phyloP scores from a whole-genome alignment of 148 eudicot species.

The Camellia sinensis region DNA sequence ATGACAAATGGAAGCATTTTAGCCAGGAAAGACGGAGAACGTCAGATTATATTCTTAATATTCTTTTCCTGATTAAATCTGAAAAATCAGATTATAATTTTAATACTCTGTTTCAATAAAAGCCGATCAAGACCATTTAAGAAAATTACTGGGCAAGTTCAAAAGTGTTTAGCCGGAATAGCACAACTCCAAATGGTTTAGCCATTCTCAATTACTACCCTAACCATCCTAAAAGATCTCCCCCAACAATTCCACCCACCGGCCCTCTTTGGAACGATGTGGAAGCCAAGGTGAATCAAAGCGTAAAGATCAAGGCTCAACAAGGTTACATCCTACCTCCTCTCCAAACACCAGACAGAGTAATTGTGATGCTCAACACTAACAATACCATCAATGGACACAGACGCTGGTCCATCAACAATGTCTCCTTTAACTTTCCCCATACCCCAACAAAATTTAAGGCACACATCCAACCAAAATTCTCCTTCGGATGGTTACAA shows the following conservation, averaged over 20 bases:
- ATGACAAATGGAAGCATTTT: too few relatives aligned
- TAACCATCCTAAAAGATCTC: conserved; percentile 34
- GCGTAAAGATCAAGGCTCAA: conserved; percentile 44
- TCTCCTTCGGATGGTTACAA: conserved; percentile 53
- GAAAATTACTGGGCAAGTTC: conserved; percentile 62
- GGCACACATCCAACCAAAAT: conserved; percentile 33
- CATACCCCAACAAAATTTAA: conserved; percentile 55
- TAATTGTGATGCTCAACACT: conserved; percentile 60
- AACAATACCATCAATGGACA: conserved; percentile 49
- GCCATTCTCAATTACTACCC: conserved; percentile 67
- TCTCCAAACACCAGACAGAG: conserved; percentile 45
- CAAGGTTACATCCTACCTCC: conserved; percentile 38
- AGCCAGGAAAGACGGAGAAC: too few relatives aligned
- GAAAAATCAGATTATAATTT: too few relatives aligned
- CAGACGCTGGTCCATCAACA: conserved; percentile 55
- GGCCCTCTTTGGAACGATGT: conserved; percentile 61
- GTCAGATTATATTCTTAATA: too few relatives aligned
- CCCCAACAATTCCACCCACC: conserved; percentile 47
- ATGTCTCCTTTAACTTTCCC: conserved; percentile 56
- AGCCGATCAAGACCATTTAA: conserved; percentile 55
- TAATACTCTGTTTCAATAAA: conserved; percentile 67
- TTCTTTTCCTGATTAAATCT: too few relatives aligned
- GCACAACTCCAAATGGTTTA: conserved; percentile 48
- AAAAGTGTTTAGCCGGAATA: conserved; percentile 50
- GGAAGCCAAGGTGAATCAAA: conserved; percentile 39